phyloP scores from a whole-genome alignment of 2,329 filamentous ascomycete species.

The Talaromyces sp. region DNA sequence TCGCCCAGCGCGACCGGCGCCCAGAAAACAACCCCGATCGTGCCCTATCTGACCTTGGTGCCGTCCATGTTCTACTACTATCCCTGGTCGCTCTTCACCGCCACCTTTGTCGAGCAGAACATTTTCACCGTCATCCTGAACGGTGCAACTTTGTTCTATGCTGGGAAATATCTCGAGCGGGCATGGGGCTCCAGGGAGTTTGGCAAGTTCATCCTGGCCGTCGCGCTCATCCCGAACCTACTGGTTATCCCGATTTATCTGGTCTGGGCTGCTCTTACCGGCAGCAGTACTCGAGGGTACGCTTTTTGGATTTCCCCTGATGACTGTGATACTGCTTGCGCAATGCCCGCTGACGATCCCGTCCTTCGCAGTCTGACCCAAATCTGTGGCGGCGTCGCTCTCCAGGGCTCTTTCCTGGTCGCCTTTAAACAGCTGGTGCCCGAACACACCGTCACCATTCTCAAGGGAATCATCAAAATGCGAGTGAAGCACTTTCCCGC shows the following conservation, averaged over 20 bases:
- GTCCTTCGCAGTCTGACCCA: constrained; percentile 60
- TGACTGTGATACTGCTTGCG: constrained; percentile 15
- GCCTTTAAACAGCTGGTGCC: constrained; percentile 97
- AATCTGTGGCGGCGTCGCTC: constrained; percentile 80
- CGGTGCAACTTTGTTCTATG: constrained; percentile 76
- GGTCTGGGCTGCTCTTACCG: constrained; percentile 62
- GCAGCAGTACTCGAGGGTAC: constrained; percentile 34
- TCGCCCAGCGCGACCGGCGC: constrained; percentile 28
- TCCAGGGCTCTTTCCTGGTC: constrained; percentile 91
- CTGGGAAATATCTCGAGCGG: constrained; percentile 88
- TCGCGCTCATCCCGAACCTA: constrained; percentile 74
- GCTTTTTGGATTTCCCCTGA: constrained; percentile 18
- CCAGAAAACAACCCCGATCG: constrained; percentile 52
- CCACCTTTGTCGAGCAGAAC: constrained; percentile 88
- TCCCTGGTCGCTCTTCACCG: constrained; percentile 86
- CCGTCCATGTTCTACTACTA: constrained; percentile 79
- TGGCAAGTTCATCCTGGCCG: constrained; percentile 78
- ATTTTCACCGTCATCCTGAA: constrained; percentile 78
- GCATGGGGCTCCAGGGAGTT: constrained; percentile 93
- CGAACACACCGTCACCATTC: constrained; percentile 92
- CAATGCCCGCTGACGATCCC: constrained; percentile 19
- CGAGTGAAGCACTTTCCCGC: constrained; percentile 77
- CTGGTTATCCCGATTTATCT: constrained; percentile 69
- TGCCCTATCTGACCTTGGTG: constrained; percentile 83
- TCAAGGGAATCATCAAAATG: constrained; percentile 81